A percentile compares a stretch with the other conserved stretches of the same genome.
Conservation (phyloP, 768 basidiomycete species). For the Filobasidium wieringae region DNA sequence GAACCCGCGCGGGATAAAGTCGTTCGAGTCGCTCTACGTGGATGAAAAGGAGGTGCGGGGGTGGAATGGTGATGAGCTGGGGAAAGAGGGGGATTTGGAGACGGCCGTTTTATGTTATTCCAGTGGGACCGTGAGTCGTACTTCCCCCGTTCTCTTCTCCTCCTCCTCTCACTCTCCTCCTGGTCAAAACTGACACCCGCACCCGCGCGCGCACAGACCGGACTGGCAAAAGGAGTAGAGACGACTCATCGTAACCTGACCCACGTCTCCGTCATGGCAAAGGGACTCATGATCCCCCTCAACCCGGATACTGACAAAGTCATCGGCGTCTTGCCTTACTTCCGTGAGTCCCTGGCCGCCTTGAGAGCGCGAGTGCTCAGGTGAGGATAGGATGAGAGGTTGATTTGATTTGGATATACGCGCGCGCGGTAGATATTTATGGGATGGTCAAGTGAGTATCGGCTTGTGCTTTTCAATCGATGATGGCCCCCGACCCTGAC, state of each 20-base stretch:
- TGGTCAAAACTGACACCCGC: not conserved
- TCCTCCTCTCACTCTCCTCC: not conserved
- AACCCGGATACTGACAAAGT: slow-evolving; percentile 48
- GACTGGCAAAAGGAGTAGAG: slow-evolving; percentile 37
- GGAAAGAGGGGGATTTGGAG: slow-evolving; percentile 18
- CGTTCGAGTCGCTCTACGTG: slow-evolving; percentile 20
- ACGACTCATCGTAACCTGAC: slow-evolving; percentile 48
- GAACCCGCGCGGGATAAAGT: slow-evolving; percentile 3
- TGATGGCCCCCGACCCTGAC: not conserved
- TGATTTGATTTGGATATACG: slow-evolving; percentile 4
- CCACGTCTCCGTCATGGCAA: slow-evolving; percentile 42
- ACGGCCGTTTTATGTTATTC: slow-evolving; percentile 38
- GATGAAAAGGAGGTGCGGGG: not conserved
- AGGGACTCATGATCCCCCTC: slow-evolving; percentile 44
- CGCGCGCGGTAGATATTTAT: not conserved
- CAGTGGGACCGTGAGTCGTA: slow-evolving; percentile 27
- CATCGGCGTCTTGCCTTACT: slow-evolving; percentile 55
- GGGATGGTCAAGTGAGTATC: slow-evolving; percentile 7
- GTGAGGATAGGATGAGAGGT: not conserved
- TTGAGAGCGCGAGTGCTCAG: too few species aligned
- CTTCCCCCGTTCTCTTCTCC: not conserved
- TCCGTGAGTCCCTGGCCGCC: not conserved
- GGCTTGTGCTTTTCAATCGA: not conserved
- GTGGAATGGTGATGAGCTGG: slow-evolving; percentile 1
- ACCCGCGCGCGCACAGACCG: slow-evolving; percentile 16